A percentile compares a stretch with the other conserved stretches of the same genome.
Conservation (phyloP, 2,329 filamentous ascomycete species). For the Fusarium gaditjirri region DNA sequence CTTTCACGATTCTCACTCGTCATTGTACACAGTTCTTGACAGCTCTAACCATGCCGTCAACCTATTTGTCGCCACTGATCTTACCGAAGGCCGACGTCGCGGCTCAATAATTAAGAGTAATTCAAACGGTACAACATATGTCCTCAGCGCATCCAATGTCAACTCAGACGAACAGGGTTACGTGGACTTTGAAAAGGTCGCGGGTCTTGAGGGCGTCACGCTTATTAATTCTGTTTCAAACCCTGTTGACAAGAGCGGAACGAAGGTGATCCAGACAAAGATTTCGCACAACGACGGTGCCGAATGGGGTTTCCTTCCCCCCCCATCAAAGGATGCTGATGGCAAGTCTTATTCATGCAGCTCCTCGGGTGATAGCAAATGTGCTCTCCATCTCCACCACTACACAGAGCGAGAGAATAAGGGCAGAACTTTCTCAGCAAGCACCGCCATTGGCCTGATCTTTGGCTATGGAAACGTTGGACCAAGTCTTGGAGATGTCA, state of each 20-base stretch:
- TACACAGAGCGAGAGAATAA: conserved; percentile 91
- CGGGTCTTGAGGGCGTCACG: conserved; percentile 88
- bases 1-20: conserved; percentile 80
- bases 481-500: conserved; percentile 68
- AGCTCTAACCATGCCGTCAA: conserved; percentile 96
- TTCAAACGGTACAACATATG: conserved; percentile 96
- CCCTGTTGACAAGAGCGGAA: conserved; percentile 75
- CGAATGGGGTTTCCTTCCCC: conserved; percentile 80
- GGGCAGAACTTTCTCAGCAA: conserved; percentile 86
- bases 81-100: conserved; percentile 71
- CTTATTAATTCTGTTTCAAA: conserved; percentile 89
- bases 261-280: conserved; percentile 86
- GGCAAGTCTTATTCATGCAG: conserved; percentile 78
- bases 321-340: conserved; percentile 77
- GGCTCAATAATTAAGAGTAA: conserved; percentile 97
- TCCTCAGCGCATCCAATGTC: conserved; percentile 82
- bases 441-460: conserved; percentile 89
- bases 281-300: conserved; percentile 98
- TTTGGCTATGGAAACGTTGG: conserved; percentile 94
- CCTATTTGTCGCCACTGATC: conserved; percentile 86
- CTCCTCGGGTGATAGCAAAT: conserved; percentile 69
- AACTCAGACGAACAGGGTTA: conserved; percentile 82
- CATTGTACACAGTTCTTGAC: conserved; percentile 91
- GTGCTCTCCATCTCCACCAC: conserved; percentile 91
- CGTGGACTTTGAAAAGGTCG: conserved; percentile 97